Conservation (phyloP, 306 rosid genomes). For the Quercus suber region DNA sequence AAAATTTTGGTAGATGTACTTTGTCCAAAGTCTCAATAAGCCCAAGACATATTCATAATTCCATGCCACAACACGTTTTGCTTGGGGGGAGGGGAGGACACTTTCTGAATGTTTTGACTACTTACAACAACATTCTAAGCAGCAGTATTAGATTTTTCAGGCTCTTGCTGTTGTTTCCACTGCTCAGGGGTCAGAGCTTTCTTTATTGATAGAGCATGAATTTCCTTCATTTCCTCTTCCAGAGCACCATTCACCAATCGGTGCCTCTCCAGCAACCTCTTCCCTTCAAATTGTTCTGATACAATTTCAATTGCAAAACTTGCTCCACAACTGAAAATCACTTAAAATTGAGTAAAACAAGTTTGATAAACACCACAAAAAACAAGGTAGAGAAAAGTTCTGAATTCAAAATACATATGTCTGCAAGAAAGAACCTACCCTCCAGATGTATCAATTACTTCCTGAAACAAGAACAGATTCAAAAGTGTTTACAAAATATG, state of each 20-base stretch:
- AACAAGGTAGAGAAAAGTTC: not conserved
- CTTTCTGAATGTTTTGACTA: not conserved
- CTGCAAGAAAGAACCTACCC: conserved; percentile 52
- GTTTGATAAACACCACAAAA: not conserved
- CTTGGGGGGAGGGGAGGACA: no score
- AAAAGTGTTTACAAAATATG: not conserved
- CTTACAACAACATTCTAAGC: conserved; percentile 30
- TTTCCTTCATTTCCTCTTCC: conserved; percentile 85
- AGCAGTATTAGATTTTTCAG: conserved; percentile 52
- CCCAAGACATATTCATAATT: conserved; percentile 1
- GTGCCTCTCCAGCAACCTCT: conserved; percentile 88
- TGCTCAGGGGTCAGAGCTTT: conserved; percentile 88
- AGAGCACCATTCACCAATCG: conserved; percentile 76
- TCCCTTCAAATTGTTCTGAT: conserved; percentile 80
- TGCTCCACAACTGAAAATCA: conserved; percentile 68
- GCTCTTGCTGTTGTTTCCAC: conserved; percentile 78
- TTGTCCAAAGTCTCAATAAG: conserved; percentile 8
- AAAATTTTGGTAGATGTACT: not conserved
- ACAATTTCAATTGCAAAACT: conserved; percentile 75
- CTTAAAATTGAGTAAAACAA: not conserved
- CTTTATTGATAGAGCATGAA: conserved; percentile 89
- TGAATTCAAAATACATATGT: not conserved
- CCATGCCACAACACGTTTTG: not conserved
- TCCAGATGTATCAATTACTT: conserved; percentile 86
- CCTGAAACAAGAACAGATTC: conserved; percentile 53